phyloP scores from a whole-genome alignment of 352 stramenopile species.

The Globisporangium parvum region DNA sequence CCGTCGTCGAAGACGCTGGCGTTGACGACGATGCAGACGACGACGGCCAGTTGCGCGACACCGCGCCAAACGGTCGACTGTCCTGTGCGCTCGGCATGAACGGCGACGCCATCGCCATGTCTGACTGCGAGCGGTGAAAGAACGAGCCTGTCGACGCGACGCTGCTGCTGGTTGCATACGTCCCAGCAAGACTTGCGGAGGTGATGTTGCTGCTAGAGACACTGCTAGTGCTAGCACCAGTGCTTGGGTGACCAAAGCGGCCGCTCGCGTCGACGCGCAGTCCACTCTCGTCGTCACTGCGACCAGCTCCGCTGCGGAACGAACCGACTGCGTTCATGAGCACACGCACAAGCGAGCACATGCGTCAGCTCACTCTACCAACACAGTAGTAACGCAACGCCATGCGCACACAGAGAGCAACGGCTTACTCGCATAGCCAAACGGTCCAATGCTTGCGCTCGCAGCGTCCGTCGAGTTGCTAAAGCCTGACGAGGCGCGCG shows the following conservation, averaged over 20 bases:
- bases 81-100: constrained; percentile 9
- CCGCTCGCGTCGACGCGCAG: constrained; percentile 2
- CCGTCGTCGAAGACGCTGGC: constrained; percentile 1
- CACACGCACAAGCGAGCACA: not conserved
- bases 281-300: constrained; percentile 5
- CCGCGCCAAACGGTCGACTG: not conserved
- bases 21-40: constrained; percentile 6
- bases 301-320: constrained; percentile 6
- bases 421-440: constrained; percentile 27
- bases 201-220: not conserved
- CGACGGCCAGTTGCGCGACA: constrained; percentile 13
- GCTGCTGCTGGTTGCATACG: constrained; percentile 5
- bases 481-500: constrained; percentile 14
- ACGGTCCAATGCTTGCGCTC: constrained; percentile 19
- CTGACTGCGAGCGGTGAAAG: not conserved
- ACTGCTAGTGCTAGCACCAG: not conserved
- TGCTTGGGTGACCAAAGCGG: constrained; percentile 7
- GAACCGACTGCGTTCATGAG: not conserved
- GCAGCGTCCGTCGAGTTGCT: constrained; percentile 6
- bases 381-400: no score
- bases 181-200: not conserved
- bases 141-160: constrained; percentile 1
- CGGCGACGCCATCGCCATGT: constrained; percentile 5
- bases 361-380: not conserved
- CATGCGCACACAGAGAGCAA: not conserved